Evolutionary conservation across 2,329 filamentous ascomycete genomes (phyloP), one percentile per base, ranked within the genome.

Genomic region (Fusarium staphyleae): DNA sequence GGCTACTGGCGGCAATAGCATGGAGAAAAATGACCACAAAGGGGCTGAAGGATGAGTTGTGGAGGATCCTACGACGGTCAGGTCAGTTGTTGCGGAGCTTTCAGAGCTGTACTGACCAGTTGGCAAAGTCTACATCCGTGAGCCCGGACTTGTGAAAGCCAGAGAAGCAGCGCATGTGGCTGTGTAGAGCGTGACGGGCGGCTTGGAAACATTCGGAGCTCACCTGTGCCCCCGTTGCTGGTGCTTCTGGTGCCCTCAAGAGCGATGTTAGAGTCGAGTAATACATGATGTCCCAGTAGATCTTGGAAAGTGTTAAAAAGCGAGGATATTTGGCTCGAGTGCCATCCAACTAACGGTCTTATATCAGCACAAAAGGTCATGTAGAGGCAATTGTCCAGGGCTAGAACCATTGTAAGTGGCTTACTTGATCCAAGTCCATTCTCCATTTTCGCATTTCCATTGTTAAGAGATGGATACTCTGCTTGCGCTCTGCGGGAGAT

Each of bases 281-380:
- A n/a, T 62, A 63, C 57, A 63, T 62, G 13, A 62, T 63, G 5
- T 64, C 46, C 61, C 61, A 62, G 14, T 55, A 51, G 1, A 14
- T 34, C 7, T 35, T 47, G 0, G 61, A 63, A 2, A 64, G 3
- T 2, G 36, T 35, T 0, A 53, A 29, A 0, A 64, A 16, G 7
- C 53, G 30, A 0, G n/a, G 13, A 18, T 47, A 59, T 1, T 44
- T 52, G 4, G 61, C 54, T 5, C 33, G 37, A 3, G 48, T 56
- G 4, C 39, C 29, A 5, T 64, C 51, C 3, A 61, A 19, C 60
- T 63, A 5, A n/a, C n/a, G n/a, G 4, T 24, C 5, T 8, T 8
- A 8, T 24, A 8, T 24, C 7, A 24, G 22, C 22, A 8, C 19
- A 3, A 24, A 24, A 24, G 7, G 9, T 24, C 22, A 24, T 8